Conservation (phyloP, 345 rosid species). For the Gossypium stocksii region DNA sequence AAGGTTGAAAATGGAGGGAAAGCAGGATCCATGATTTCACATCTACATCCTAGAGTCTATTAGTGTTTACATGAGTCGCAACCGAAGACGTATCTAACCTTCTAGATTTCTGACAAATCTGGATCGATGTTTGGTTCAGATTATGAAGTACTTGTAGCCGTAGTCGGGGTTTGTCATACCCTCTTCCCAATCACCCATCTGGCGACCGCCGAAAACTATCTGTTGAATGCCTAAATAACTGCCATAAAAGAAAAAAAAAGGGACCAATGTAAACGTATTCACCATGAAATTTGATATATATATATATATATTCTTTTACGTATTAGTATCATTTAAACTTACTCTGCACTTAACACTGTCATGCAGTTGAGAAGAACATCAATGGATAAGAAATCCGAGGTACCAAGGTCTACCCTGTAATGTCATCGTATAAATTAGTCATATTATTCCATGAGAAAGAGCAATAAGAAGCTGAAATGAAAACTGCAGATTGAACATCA, state of each 20-base stretch:
- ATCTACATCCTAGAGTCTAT: not conserved
- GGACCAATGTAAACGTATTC: not conserved
- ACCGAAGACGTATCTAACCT: not conserved
- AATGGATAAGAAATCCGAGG: constrained; percentile 68
- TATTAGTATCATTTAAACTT: constrained; percentile 20
- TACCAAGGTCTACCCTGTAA: constrained; percentile 92
- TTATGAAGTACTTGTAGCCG: constrained; percentile 82
- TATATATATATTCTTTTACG: not conserved
- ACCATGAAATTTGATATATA: not conserved
- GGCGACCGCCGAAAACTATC: constrained; percentile 74
- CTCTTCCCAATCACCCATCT: constrained; percentile 94
- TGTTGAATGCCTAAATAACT: constrained; percentile 84
- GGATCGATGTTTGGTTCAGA: constrained; percentile 29
- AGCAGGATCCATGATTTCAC: not conserved
- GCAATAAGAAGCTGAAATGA: not conserved
- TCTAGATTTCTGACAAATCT: not conserved
- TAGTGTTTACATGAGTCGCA: not conserved
- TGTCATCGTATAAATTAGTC: constrained; percentile 8
- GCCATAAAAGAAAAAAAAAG: constrained; percentile 13
- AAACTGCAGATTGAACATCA: not conserved
- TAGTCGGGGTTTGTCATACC: constrained; percentile 71
- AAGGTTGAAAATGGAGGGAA: not conserved
- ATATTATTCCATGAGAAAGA: not conserved
- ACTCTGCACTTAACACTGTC: constrained; percentile 89
- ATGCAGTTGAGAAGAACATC: constrained; percentile 86